Percentiles rank a stretch among this genome's conserved stretches.
phyloP scores from a whole-genome alignment of 257 asterid species.

The Plantago major region DNA sequence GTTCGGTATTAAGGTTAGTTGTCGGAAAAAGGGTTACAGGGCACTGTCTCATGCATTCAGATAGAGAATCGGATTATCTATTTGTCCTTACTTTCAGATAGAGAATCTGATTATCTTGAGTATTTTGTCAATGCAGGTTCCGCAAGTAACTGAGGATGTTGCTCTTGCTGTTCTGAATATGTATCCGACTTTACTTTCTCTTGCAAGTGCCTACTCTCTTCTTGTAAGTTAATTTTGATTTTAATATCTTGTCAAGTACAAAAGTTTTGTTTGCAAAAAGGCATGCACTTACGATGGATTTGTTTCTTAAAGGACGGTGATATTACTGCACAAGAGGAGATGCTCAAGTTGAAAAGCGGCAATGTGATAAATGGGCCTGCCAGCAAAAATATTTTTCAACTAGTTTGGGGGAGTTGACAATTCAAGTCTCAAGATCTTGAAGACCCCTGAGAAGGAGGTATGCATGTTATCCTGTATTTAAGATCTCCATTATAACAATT shows the following conservation, averaged over 20 bases:
- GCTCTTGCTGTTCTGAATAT: conserved; percentile 82
- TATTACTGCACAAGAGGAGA: conserved; percentile 68
- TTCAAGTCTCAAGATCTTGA: background rate
- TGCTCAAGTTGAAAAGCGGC: conserved; percentile 82
- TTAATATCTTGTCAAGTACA: too few species aligned
- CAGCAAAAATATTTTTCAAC: conserved; percentile 79
- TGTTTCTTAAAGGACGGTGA: conserved; percentile 55
- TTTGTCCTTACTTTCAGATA: conserved; percentile 2
- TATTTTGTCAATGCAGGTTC: conserved; percentile 57
- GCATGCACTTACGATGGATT: background rate
- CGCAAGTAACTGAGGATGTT: conserved; percentile 88
- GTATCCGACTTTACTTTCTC: conserved; percentile 83
- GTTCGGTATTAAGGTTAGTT: background rate
- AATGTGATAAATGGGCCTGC: conserved; percentile 62
- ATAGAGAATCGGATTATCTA: background rate
- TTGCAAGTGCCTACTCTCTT: conserved; percentile 70
- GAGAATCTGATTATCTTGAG: conserved; percentile 2
- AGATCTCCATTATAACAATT: background rate
- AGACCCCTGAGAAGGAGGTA: background rate
- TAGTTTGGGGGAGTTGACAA: conserved; percentile 66
- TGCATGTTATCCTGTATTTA: background rate
- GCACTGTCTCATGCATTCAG: background rate
- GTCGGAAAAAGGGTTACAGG: conserved; percentile 13
- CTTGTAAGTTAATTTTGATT: conserved; percentile 41
- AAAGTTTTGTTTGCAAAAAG: too few species aligned